Evolutionary conservation across 805 yeast genomes (phyloP), one percentile per base, ranked within the genome.

Genomic region (Kodamaea sagamina): DNA sequence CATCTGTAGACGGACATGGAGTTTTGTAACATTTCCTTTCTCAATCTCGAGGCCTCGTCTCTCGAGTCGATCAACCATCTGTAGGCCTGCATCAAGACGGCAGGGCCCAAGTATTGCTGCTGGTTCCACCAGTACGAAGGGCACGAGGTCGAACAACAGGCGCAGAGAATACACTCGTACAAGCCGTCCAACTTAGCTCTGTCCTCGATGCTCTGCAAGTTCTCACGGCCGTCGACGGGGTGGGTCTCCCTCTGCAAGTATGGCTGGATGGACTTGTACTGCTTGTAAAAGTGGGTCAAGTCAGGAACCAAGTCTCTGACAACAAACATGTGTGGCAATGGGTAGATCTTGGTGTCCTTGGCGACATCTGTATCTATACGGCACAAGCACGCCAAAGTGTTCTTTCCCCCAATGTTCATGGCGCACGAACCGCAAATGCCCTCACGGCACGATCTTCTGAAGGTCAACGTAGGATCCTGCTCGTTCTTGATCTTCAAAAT

Each of bases 51-150:
- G 43, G 97, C 97, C 68, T 89, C 84, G 72, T 93, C 99, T 76
- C 99, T 85, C 32, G 96, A 85, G 71, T 93, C 99, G 49, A 89
- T 81, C 77, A 93, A 82, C 99, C 99, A 93, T 77, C 99, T 85
- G 79, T 83, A 93, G 43, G 98, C 97, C 78, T 93, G 99, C 97
- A 93, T 87, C 68, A 93, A 79, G 43, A 93, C 98, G 22, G 99
- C 99, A 18, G 99, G 99, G 45, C 99, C 99, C 58, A 93, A 75
- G 72, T 93, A 93, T 76, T 93, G 95, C 72, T 90, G 96, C 74
- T 89, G 96, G 74, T 93, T 93, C 99, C 99, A 93, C 99, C 99
- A 93, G 79, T 93, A 93, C 3, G 98, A 90, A 42, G 99, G 99
- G 76, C 99, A 93, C 13, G 98, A 84, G 41, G 99, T 93, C 26